phyloP scores from a whole-genome alignment of 768 basidiomycete genomes.

The Psilocybe subaeruginosa region DNA sequence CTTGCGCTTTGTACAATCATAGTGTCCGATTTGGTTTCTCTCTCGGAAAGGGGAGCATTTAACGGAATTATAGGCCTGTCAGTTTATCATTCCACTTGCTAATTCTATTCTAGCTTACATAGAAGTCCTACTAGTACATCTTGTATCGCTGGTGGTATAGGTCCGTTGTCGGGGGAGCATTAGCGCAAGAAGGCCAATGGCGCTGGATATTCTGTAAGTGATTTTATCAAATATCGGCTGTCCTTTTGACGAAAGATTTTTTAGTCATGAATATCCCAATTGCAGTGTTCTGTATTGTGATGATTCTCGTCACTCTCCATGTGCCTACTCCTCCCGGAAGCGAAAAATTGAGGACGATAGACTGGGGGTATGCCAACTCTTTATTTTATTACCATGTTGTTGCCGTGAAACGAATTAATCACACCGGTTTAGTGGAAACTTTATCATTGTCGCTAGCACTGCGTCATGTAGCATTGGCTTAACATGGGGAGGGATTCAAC shows the following conservation, averaged over 20 bases:
- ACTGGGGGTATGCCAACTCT: constrained; percentile 41
- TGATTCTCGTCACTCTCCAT: background rate
- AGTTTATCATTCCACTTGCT: background rate
- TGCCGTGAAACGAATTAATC: too few species aligned
- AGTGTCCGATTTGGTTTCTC: constrained; percentile 45
- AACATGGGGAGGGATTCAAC: constrained; percentile 50
- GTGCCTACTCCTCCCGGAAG: constrained; percentile 1
- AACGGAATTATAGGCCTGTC: constrained; percentile 10
- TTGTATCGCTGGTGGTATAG: background rate
- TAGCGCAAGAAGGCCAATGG: constrained; percentile 2
- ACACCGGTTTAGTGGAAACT: constrained; percentile 37
- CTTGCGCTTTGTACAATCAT: constrained; percentile 40
- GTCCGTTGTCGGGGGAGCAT: constrained; percentile 3
- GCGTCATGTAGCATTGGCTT: constrained; percentile 38
- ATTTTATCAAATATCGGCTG: background rate
- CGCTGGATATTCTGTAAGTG: constrained; percentile 10
- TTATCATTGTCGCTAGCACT: constrained; percentile 39
- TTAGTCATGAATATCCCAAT: constrained; percentile 9
- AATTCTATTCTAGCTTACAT: background rate
- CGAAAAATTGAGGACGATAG: constrained; percentile 28
- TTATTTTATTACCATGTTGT: constrained; percentile 4
- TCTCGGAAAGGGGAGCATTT: constrained; percentile 46
- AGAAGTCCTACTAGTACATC: background rate
- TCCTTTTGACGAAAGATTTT: background rate
- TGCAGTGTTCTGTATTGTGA: background rate